Conservation (phyloP, 2,329 filamentous ascomycete genomes). For the Fusarium circinatum region DNA sequence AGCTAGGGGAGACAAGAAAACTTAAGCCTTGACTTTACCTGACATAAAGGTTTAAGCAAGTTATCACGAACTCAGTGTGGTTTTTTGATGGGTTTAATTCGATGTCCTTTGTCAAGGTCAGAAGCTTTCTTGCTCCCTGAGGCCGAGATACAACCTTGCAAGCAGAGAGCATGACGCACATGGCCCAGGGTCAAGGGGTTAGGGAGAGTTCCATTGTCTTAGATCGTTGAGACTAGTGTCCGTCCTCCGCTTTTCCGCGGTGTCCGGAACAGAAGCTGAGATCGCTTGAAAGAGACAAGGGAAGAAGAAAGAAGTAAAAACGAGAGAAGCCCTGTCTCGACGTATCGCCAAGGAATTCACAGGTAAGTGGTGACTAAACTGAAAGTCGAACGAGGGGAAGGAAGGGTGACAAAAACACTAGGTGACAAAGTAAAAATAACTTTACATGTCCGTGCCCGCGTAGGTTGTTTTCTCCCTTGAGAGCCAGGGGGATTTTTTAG, state of each 20-base stretch:
- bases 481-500: conserved; percentile 3
- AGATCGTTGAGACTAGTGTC: conserved; percentile 25
- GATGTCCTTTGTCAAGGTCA: neutral
- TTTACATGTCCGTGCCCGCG: conserved; percentile 39
- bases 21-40: neutral
- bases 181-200: conserved; percentile 25
- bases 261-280: conserved; percentile 10
- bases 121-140: neutral
- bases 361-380: conserved; percentile 12
- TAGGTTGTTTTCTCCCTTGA: neutral
- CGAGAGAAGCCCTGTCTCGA: neutral
- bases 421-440: conserved; percentile 48
- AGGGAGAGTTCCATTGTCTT: conserved; percentile 2
- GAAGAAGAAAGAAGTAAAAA: conserved; percentile 3
- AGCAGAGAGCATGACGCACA: conserved; percentile 35
- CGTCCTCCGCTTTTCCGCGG: conserved; percentile 20
- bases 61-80: neutral
- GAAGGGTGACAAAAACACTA: conserved; percentile 40
- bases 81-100: neutral
- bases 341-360: conserved; percentile 17
- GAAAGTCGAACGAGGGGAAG: neutral
- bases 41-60: neutral
- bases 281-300: conserved; percentile 2
- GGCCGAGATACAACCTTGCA: conserved; percentile 25
- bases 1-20: neutral